Evolutionary conservation across 2,329 filamentous ascomycete genomes (phyloP).

Genomic region (Gnomoniopsis smithogilvyi): DNA sequence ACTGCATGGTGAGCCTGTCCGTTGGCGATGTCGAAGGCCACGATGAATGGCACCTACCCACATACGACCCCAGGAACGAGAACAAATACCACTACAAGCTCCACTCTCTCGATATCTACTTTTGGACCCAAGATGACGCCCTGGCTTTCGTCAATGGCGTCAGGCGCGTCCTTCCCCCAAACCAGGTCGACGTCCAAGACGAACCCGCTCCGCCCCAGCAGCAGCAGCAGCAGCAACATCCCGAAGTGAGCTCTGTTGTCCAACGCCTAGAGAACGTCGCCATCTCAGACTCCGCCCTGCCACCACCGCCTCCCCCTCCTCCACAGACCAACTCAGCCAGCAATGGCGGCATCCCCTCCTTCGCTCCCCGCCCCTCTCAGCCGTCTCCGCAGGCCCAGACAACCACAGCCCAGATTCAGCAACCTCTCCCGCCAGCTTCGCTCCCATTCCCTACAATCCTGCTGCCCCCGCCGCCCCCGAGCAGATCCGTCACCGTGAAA

Average conservation of each 20-base stretch:
- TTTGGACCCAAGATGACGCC: slow-evolving; percentile 73
- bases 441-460: slow-evolving; percentile 73
- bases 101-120: slow-evolving; percentile 73
- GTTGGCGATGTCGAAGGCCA: slow-evolving; percentile 52
- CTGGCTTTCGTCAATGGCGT: slow-evolving; percentile 67
- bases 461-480: slow-evolving; percentile 75
- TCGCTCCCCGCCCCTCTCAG: slow-evolving; percentile 40
- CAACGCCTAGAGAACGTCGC: slow-evolving; percentile 71
- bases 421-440: slow-evolving; percentile 42
- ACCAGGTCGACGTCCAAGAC: slow-evolving; percentile 61
- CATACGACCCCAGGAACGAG: slow-evolving; percentile 69
- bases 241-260: slow-evolving; percentile 65
- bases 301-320: slow-evolving; percentile 16
- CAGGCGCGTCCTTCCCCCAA: slow-evolving; percentile 58
- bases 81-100: slow-evolving; percentile 77
- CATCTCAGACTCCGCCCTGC: slow-evolving; percentile 52
- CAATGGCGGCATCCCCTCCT: slow-evolving; percentile 28
- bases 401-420: slow-evolving; percentile 24
- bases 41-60: slow-evolving; percentile 72
- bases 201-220: slow-evolving; percentile 50
- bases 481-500: slow-evolving; percentile 68
- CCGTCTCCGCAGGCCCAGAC: slow-evolving; percentile 26
- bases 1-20: slow-evolving; percentile 65
- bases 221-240: slow-evolving; percentile 23
- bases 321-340: slow-evolving; percentile 17